Conservation (phyloP, 257 asterid genomes). For the Eustoma russellianum region DNA sequence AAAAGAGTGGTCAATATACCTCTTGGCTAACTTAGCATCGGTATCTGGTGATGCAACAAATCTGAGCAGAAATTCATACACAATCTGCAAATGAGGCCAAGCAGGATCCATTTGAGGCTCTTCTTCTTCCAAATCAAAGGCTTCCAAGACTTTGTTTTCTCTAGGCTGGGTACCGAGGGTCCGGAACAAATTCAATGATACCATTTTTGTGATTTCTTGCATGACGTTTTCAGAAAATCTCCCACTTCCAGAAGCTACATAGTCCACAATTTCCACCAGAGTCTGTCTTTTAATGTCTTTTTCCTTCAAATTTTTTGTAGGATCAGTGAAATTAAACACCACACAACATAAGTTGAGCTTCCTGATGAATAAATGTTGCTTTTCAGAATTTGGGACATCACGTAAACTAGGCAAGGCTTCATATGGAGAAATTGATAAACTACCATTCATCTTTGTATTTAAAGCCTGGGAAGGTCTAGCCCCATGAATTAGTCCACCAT, state of each 20-base stretch:
- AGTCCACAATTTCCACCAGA: constrained; percentile 76
- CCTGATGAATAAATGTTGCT: constrained; percentile 57
- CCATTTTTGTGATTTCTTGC: constrained; percentile 66
- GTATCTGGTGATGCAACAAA: constrained; percentile 84
- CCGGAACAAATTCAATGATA: constrained; percentile 63
- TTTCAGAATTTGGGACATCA: constrained; percentile 73
- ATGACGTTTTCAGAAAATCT: constrained; percentile 52
- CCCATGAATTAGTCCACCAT: constrained; percentile 22
- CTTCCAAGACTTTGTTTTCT: constrained; percentile 58
- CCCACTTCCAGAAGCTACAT: constrained; percentile 58
- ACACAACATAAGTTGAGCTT: constrained; percentile 66
- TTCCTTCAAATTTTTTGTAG: constrained; percentile 65
- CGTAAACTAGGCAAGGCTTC: constrained; percentile 75
- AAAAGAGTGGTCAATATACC: constrained; percentile 78
- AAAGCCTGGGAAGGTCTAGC: constrained; percentile 20
- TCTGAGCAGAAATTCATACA: constrained; percentile 72
- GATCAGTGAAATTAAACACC: constrained; percentile 74
- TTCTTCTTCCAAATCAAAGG: constrained; percentile 80
- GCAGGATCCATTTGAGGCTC: constrained; percentile 84
- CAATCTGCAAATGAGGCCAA: constrained; percentile 91
- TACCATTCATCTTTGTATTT: constrained; percentile 40
- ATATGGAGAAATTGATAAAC: constrained; percentile 30
- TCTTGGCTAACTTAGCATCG: constrained; percentile 82
- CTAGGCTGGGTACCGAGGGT: constrained; percentile 52
- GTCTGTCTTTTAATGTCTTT: constrained; percentile 84